A percentile compares a stretch with the other conserved stretches of the same genome.
These are phyloP conservation scores for Fusarium nematophilum DNA, from an alignment of 2,329 filamentous ascomycete species.

Conservation along the genomic window DNA sequence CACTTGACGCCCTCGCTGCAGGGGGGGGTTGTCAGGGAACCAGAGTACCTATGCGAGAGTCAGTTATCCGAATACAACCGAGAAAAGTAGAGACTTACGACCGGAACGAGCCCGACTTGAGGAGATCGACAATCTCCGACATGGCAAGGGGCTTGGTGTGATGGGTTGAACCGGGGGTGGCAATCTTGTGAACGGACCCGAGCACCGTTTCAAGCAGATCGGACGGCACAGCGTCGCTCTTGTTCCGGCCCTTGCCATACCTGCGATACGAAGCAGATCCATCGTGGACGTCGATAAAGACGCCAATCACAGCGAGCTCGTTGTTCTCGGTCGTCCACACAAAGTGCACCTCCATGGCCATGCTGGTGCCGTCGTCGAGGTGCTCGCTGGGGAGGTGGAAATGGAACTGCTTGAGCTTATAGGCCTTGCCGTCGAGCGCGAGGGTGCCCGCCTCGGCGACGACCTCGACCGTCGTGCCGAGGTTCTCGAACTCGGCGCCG, in stretches of 20 bases:
- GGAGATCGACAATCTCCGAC: constrained; percentile 46
- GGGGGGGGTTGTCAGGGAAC: constrained; percentile 72
- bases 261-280: not conserved
- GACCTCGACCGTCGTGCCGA: constrained; percentile 64
- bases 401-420: constrained; percentile 65
- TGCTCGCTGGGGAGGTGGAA: constrained; percentile 72
- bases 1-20: constrained; percentile 68
- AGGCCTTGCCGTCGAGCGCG: constrained; percentile 52
- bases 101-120: constrained; percentile 43
- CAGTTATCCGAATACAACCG: no score
- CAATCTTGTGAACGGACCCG: constrained; percentile 49
- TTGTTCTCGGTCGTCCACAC: constrained; percentile 38
- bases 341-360: constrained; percentile 48
- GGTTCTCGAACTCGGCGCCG: constrained; percentile 60
- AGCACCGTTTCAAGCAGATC: constrained; percentile 52
- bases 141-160: constrained; percentile 55
- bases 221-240: constrained; percentile 18
- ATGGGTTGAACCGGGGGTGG: constrained; percentile 52
- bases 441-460: constrained; percentile 58
- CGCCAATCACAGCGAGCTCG: constrained; percentile 45
- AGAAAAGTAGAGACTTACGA: constrained; percentile 36
- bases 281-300: constrained; percentile 41
- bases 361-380: constrained; percentile 54
- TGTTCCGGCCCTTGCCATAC: not conserved
- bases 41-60: constrained; percentile 56